phyloP scores from a whole-genome alignment of 208 protist genomes.

The Porcisia deanei region DNA sequence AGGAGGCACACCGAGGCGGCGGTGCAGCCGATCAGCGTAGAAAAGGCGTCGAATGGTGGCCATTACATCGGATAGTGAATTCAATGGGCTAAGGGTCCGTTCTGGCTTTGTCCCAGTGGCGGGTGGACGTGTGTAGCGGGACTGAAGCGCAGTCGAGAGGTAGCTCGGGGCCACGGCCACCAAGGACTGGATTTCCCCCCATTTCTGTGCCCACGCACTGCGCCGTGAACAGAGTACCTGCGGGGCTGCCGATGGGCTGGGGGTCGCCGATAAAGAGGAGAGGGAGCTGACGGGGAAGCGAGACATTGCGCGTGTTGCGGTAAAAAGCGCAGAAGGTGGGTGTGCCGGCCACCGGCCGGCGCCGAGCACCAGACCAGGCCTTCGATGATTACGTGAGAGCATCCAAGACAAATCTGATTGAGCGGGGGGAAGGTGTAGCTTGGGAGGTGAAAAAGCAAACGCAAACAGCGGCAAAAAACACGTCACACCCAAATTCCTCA shows the following conservation, averaged over 20 bases:
- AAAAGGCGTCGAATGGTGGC: neutral
- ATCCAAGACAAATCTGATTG: neutral
- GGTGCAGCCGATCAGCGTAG: neutral
- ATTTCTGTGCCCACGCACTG: constrained; percentile 6
- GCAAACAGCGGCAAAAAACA: no score
- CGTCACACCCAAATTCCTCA: neutral
- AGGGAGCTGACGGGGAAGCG: neutral
- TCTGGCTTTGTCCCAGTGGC: no score
- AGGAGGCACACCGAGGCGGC: neutral
- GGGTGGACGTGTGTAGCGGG: constrained; percentile 3
- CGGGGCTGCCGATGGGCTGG: neutral
- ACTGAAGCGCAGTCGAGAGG: constrained; percentile 17
- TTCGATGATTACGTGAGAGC: constrained; percentile 9
- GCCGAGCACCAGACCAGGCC: neutral
- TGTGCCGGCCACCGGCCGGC: neutral
- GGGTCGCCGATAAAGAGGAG: neutral
- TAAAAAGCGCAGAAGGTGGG: neutral
- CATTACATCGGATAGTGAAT: constrained; percentile 3
- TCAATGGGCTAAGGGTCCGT: neutral
- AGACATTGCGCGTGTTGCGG: constrained; percentile 7
- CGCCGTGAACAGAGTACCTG: neutral
- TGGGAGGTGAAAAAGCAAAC: neutral
- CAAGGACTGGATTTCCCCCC: constrained; percentile 6
- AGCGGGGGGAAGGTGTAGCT: neutral
- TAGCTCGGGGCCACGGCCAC: constrained; percentile 3